Conservation (phyloP, 257 asterid genomes). For the Nicotiana tabacum region DNA sequence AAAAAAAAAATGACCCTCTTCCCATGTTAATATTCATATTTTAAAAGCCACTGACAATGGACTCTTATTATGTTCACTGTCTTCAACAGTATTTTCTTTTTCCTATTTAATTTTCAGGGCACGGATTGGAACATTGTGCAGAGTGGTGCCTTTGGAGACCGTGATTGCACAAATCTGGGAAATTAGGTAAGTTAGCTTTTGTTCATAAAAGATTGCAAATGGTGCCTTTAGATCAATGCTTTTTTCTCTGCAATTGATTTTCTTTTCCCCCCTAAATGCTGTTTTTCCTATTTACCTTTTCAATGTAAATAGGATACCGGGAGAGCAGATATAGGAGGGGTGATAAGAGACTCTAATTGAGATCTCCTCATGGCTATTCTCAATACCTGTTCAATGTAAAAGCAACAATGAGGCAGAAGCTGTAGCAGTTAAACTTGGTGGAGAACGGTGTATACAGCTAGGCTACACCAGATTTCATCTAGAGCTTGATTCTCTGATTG, state of each 20-base stretch:
- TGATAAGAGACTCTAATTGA: too few relatives aligned
- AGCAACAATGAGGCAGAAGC: too few relatives aligned
- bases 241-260: background rate
- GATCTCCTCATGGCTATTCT: too few relatives aligned
- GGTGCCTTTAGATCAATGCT: background rate
- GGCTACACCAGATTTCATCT: too few relatives aligned
- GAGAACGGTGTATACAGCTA: too few relatives aligned
- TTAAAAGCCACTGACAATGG: background rate
- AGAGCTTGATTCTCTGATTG: too few relatives aligned
- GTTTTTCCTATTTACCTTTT: background rate
- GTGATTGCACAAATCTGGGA: background rate
- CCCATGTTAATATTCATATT: too few relatives aligned
- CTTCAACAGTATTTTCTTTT: background rate
- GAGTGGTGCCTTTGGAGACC: background rate
- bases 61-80: background rate
- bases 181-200: background rate
- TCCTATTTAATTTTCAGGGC: background rate
- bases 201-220: background rate
- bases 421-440: too few relatives aligned
- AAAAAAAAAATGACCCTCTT: too few relatives aligned
- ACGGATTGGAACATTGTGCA: background rate
- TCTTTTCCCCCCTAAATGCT: background rate
- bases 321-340: too few relatives aligned
- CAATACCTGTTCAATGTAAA: too few relatives aligned
- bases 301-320: too few relatives aligned